Evolutionary conservation across 306 rosid species (phyloP).

Genomic region (Leucaena leucocephala): DNA sequence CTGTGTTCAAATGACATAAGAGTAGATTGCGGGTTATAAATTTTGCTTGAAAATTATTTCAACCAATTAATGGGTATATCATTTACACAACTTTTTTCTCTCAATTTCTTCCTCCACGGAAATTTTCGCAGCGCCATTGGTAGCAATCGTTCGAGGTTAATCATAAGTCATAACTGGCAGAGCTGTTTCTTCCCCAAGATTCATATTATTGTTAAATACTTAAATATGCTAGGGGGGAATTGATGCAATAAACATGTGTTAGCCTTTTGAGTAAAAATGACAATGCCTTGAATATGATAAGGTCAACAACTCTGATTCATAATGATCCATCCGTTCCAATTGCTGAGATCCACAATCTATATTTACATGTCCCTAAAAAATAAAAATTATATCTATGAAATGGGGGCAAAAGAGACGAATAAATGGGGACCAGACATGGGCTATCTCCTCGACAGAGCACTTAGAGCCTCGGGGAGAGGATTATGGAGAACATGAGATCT

Average conservation of each 20-base stretch:
- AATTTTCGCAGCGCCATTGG: background rate
- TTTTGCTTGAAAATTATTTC: constrained; percentile 38
- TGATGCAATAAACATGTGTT: too few relatives aligned
- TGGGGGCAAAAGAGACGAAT: background rate
- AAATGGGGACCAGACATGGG: background rate
- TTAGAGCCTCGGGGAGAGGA: constrained; percentile 10
- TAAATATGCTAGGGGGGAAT: background rate
- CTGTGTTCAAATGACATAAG: constrained; percentile 12
- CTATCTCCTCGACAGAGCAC: constrained; percentile 16
- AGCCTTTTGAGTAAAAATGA: background rate
- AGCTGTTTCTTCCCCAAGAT: background rate
- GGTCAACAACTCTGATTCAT: too few relatives aligned
- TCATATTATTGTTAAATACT: too few relatives aligned
- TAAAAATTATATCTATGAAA: background rate
- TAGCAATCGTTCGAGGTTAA: background rate
- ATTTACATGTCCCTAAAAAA: background rate
- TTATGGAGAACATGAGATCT: constrained; percentile 43
- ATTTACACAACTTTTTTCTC: background rate
- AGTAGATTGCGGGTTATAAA: constrained; percentile 34
- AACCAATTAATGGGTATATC: constrained; percentile 26
- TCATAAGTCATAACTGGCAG: too few relatives aligned
- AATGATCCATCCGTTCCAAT: background rate
- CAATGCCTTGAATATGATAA: too few relatives aligned
- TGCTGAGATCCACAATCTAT: background rate
- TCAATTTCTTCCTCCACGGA: background rate